Conservation (phyloP, 306 rosid species). For the Neltuma alba region DNA sequence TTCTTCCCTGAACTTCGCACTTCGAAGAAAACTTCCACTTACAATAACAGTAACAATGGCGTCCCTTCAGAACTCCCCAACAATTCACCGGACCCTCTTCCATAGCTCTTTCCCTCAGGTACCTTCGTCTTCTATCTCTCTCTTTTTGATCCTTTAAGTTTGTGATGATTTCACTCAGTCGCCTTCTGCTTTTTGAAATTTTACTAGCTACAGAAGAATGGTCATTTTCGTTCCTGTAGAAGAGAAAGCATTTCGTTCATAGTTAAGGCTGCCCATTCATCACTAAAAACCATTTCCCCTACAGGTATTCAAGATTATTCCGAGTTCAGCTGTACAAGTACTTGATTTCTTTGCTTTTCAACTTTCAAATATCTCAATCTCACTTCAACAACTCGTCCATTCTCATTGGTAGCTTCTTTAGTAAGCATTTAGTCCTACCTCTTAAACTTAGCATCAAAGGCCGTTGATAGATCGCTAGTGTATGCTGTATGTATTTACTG, state of each 20-base stretch:
- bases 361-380: not conserved
- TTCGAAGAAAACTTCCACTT: constrained; percentile 10
- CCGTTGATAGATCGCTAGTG: not conserved
- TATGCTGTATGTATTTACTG: not conserved
- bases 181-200: constrained; percentile 4
- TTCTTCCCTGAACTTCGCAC: not conserved
- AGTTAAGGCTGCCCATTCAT: constrained; percentile 58
- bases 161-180: not conserved
- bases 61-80: constrained; percentile 67
- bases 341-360: not conserved
- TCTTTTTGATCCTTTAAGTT: not conserved
- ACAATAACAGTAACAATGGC: constrained; percentile 52
- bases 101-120: constrained; percentile 79
- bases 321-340: not conserved
- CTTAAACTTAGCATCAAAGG: not conserved
- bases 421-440: not conserved
- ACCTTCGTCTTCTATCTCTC: constrained; percentile 4
- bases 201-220: constrained; percentile 50
- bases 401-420: not conserved
- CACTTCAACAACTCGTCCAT: not conserved
- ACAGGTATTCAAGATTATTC: constrained; percentile 1
- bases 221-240: constrained; percentile 53
- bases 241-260: constrained; percentile 57
- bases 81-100: constrained; percentile 59
- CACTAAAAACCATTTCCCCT: constrained; percentile 53